Conservation (phyloP, 495 filamentous ascomycete species). For the Trichoderma asperelloides region DNA sequence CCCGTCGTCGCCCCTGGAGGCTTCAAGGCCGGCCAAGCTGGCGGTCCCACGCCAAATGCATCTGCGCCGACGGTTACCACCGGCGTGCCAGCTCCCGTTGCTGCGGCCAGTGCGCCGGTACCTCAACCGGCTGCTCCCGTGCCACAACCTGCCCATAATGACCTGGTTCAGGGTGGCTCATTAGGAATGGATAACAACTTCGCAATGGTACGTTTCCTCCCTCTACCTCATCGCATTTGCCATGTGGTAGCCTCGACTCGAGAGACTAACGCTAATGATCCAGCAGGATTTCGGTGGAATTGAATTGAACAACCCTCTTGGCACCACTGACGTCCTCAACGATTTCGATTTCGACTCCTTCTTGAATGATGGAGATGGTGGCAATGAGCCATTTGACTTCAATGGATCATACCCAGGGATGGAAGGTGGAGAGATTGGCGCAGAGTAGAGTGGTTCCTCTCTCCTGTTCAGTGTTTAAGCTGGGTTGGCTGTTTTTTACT, state of each 20-base stretch:
- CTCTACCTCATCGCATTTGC: background rate
- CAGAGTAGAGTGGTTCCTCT: constrained; percentile 35
- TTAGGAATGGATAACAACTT: constrained; percentile 23
- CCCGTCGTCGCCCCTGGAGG: constrained; percentile 63
- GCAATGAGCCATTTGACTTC: constrained; percentile 36
- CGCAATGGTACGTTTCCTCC: constrained; percentile 26
- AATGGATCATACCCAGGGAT: constrained; percentile 29
- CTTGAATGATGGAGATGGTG: constrained; percentile 47
- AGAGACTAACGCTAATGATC: constrained; percentile 9
- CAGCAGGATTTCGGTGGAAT: constrained; percentile 32
- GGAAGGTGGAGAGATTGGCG: constrained; percentile 40
- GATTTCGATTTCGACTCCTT: constrained; percentile 97
- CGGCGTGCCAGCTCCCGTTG: constrained; percentile 14
- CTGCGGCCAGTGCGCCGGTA: constrained; percentile 18
- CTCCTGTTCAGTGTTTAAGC: constrained; percentile 23
- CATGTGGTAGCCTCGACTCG: background rate
- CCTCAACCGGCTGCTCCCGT: constrained; percentile 1
- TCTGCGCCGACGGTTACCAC: constrained; percentile 32
- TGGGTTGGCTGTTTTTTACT: background rate
- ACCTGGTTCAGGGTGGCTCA: constrained; percentile 26
- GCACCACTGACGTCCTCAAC: constrained; percentile 64
- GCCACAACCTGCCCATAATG: constrained; percentile 35
- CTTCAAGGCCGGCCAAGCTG: constrained; percentile 48
- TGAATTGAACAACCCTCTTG: constrained; percentile 53
- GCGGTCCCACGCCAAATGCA: constrained; percentile 33